A percentile compares a stretch with the other conserved stretches of the same genome.
Evolutionary conservation across 768 basidiomycete species (phyloP).

Genomic region (Rhizopogon rudus): DNA sequence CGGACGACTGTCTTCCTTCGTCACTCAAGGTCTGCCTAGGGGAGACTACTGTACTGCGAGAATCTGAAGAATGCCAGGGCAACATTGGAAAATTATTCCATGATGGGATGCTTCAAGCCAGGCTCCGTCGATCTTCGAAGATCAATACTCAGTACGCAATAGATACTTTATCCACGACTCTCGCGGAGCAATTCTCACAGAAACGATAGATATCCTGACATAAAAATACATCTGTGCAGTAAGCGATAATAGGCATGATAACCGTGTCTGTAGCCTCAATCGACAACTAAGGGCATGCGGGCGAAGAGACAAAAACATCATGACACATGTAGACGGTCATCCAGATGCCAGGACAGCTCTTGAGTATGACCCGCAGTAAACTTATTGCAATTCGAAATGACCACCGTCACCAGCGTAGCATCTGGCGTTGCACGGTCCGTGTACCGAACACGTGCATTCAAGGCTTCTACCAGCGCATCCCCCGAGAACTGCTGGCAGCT

Average conservation of each 20-base stretch:
- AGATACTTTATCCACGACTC: too few species aligned
- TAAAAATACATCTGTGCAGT: not conserved
- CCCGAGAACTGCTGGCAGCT: conserved; percentile 65
- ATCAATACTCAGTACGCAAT: too few species aligned
- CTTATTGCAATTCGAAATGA: conserved; percentile 19
- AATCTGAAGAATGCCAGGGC: too few species aligned
- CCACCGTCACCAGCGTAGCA: conserved; percentile 20
- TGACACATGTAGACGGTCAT: conserved; percentile 20
- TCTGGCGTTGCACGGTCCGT: conserved; percentile 28
- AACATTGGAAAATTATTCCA: too few species aligned
- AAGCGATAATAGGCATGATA: not conserved
- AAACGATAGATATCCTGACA: too few species aligned
- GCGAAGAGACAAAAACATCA: not conserved
- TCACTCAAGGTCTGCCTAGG: too few species aligned
- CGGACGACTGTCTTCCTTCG: too few species aligned
- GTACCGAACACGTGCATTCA: conserved; percentile 42
- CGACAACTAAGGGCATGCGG: conserved; percentile 1
- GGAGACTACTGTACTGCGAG: too few species aligned
- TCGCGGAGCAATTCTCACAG: too few species aligned
- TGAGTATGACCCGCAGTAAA: conserved; percentile 15
- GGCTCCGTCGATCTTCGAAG: too few species aligned
- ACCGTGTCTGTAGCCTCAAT: not conserved
- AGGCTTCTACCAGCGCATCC: conserved; percentile 46
- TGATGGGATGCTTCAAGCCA: too few species aligned
- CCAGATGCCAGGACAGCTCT: conserved; percentile 22